These are phyloP conservation scores for Ceratocystis papillata DNA, from an alignment of 2,329 filamentous ascomycete genomes.

Conservation along the genomic window DNA sequence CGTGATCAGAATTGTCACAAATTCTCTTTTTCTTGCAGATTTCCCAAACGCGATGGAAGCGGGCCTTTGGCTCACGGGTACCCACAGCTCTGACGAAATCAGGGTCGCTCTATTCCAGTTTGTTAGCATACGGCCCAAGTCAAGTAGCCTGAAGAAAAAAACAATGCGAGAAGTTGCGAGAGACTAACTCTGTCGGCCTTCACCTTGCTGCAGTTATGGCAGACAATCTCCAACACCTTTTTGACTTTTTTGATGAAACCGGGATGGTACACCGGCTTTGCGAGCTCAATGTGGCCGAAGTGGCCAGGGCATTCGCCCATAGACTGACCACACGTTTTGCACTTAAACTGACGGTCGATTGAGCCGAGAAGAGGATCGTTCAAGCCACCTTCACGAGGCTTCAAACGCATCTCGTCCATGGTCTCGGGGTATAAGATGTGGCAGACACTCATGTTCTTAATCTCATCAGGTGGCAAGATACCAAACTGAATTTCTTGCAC, in stretches of 20 bases:
- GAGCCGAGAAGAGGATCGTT: conserved; percentile 95
- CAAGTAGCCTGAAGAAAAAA: not conserved
- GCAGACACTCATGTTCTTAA: conserved; percentile 96
- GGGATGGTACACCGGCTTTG: conserved; percentile 85
- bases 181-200: conserved; percentile 95
- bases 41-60: conserved; percentile 86
- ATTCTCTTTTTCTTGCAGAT: conserved; percentile 79
- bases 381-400: conserved; percentile 80
- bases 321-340: conserved; percentile 89
- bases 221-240: conserved; percentile 97
- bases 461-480: conserved; percentile 93
- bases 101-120: conserved; percentile 56
- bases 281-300: conserved; percentile 97
- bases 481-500: conserved; percentile 99
- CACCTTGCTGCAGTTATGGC: conserved; percentile 97
- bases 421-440: conserved; percentile 98
- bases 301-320: conserved; percentile 96
- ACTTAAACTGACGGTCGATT: conserved; percentile 90
- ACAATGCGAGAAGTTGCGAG: conserved; percentile 28
- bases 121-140: conserved; percentile 43
- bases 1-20: conserved; percentile 70
- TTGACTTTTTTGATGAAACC: conserved; percentile 99
- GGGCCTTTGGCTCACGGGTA: conserved; percentile 82
- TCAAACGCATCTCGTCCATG: conserved; percentile 91
- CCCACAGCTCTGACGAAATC: conserved; percentile 72